A percentile compares a stretch with the other conserved stretches of the same genome.
Evolutionary conservation across 768 basidiomycete species (phyloP).

Genomic region (Pleurotus platypus): DNA sequence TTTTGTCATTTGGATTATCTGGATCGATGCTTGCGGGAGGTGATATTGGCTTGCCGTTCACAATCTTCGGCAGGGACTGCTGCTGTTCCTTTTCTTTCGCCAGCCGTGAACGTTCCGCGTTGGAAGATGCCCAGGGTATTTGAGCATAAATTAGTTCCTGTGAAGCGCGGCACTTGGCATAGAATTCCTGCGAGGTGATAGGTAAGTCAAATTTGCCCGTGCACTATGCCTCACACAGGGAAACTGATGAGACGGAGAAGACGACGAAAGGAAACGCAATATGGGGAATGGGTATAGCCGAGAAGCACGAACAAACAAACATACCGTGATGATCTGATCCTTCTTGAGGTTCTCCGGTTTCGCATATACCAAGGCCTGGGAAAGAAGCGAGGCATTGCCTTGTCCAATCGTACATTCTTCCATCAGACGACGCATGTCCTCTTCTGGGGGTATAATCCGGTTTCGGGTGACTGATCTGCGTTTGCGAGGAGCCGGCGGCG

Average conservation of each 20-base stretch:
- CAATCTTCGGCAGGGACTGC: conserved; percentile 17
- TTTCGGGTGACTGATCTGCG: conserved; percentile 35
- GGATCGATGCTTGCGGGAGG: conserved; percentile 13
- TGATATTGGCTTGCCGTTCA: conserved; percentile 11
- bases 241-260: neutral
- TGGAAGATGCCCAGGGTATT: conserved; percentile 87
- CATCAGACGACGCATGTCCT: conserved; percentile 79
- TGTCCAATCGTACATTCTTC: conserved; percentile 83
- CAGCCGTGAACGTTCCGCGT: conserved; percentile 67
- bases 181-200: conserved; percentile 68
- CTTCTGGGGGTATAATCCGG: conserved; percentile 65
- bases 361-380: conserved; percentile 61
- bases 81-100: conserved; percentile 18
- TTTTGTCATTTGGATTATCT: conserved; percentile 40
- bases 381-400: conserved; percentile 75
- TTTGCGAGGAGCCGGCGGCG: conserved; percentile 26
- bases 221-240: neutral
- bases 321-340: conserved; percentile 65
- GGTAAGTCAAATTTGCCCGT: neutral
- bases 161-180: conserved; percentile 71
- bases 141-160: conserved; percentile 85
- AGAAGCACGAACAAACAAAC: conserved; percentile 17
- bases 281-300: neutral
- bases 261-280: neutral
- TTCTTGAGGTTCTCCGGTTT: conserved; percentile 67